Evolutionary conservation across 2,329 filamentous ascomycete species (phyloP), one percentile per base, ranked within the genome.

Genomic region (Ilyonectria mors-panacis): DNA sequence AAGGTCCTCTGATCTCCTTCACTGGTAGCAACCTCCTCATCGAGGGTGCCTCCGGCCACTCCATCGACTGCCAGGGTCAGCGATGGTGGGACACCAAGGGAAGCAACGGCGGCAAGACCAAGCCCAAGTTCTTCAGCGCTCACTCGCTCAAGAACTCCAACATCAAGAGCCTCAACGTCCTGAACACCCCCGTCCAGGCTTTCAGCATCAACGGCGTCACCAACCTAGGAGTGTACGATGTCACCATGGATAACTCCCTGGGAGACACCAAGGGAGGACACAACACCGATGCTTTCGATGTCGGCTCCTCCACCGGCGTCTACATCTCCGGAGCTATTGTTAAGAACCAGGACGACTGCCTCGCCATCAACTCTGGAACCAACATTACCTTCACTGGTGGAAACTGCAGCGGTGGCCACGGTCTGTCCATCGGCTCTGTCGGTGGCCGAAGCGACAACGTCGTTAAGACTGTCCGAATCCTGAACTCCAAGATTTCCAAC

Each of bases 11-110:
- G 15, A 84, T 93, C 72, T 85, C 85, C 30, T 82, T 92, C 68
- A 86, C 86, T 1, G 91, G 91, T 45, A 86, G 79, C 39, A 81
- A 83, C 68, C 84, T 91, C 71, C 84, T 83, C 30, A 82, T 92
- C 44, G 82, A 82, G 9, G 87, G 87, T 53, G 85, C 85, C 23
- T 71, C 80, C 1, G 89, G 70, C 7, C 68, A 71, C 83, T 82
- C 67, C 19, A 84, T 92, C 58, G 82, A 92, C 72, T 87, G 88
- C 62, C 83, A 87, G 44, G 89, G 89, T 39, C 74, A 83, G 10
- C 77, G 80, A 33, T 91, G 86, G 85, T 92, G 89, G 90, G 89
- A 92, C 72, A 82, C 84, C 59, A 71, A 89, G 78, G 90, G 90
- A 39, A 77, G 78, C 74, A 89, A 89, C 74, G 88, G 89, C 30